A percentile compares a stretch with the other conserved stretches of the same genome.
phyloP scores from a whole-genome alignment of 2,329 filamentous ascomycete species.

The Talaromyces sp. region DNA sequence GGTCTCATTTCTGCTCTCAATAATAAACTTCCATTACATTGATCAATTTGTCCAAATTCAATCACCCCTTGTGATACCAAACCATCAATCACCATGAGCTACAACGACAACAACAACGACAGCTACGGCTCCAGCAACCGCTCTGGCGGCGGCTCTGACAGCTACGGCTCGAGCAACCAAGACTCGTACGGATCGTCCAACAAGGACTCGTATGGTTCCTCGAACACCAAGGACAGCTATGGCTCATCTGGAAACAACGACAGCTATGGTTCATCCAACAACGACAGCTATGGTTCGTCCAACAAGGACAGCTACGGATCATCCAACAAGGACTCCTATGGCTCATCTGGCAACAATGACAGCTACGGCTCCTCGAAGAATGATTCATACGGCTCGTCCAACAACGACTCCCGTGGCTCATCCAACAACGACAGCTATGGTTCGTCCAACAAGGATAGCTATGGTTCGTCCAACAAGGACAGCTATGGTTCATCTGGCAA shows the following conservation, averaged over 20 bases:
- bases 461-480: neutral
- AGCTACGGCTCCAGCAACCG: constrained; percentile 3
- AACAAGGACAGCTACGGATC: neutral
- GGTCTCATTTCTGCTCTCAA: neutral
- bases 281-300: neutral
- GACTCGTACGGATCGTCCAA: constrained; percentile 1
- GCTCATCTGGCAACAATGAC: neutral
- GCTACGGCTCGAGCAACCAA: neutral
- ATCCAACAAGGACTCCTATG: neutral
- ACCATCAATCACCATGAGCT: constrained; percentile 8
- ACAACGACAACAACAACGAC: constrained; percentile 3
- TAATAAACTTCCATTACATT: too few relatives aligned
- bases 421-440: neutral
- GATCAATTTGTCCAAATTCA: neutral
- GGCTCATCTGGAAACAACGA: constrained; percentile 2
- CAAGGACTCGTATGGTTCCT: constrained; percentile 5
- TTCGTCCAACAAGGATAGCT: constrained; percentile 1
- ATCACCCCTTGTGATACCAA: neutral
- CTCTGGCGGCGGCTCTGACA: too few relatives aligned
- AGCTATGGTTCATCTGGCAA: neutral
- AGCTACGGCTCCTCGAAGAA: neutral
- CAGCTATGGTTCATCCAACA: neutral
- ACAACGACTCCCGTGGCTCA: neutral
- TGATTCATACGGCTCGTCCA: too few relatives aligned
- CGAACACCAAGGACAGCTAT: neutral